Evolutionary conservation across 441 rosid genomes (phyloP).

Genomic region (Bruguiera hainesii): DNA sequence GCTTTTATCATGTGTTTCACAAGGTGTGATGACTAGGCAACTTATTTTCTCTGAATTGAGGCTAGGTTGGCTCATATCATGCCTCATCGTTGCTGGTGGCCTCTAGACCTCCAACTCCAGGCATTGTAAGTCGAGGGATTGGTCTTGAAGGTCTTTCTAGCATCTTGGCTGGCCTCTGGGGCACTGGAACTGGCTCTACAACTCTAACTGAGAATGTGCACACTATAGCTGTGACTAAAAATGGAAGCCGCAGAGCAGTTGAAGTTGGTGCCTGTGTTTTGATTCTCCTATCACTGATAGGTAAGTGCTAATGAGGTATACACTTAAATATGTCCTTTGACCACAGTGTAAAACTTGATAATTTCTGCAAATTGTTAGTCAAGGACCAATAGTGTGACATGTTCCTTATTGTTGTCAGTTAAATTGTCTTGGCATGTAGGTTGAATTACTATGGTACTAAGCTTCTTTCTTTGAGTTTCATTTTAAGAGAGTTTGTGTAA

Average conservation of each 20-base stretch:
- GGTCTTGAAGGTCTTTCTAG: constrained; percentile 94
- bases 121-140: constrained; percentile 82
- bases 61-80: constrained; percentile 91
- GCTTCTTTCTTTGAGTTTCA: no score
- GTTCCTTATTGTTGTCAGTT: no score
- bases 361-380: no score
- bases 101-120: constrained; percentile 85
- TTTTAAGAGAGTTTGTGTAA: no score
- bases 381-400: no score
- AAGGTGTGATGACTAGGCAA: background rate
- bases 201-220: constrained; percentile 94
- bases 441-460: no score
- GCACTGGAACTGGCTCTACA: constrained; percentile 90
- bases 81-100: constrained; percentile 87
- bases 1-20: background rate
- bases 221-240: constrained; percentile 91
- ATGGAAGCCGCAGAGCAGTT: constrained; percentile 94
- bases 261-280: constrained; percentile 79
- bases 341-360: no score
- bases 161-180: constrained; percentile 96
- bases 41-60: constrained; percentile 17
- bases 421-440: no score
- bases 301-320: constrained; percentile 39
- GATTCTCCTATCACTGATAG: constrained; percentile 74
- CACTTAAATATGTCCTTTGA: background rate